Conservation (phyloP, 305 asterid genomes). For the Fraxinus albicans region DNA sequence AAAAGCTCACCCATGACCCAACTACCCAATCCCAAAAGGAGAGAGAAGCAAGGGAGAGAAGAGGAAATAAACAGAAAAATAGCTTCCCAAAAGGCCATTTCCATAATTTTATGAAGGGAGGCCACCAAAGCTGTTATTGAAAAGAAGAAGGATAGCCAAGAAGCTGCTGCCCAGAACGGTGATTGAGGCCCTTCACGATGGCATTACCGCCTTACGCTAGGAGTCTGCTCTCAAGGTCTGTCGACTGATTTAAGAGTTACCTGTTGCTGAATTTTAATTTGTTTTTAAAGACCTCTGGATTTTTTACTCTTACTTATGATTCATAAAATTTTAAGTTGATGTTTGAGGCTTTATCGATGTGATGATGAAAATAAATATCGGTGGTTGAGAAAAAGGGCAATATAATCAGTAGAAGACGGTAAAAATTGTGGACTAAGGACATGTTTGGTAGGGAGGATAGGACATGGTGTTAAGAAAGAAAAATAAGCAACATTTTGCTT, state of each 20-base stretch:
- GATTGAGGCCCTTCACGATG: constrained; percentile 89
- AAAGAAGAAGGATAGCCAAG: constrained; percentile 72
- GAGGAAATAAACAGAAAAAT: constrained; percentile 70
- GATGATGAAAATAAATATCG: neutral
- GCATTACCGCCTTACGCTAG: constrained; percentile 90
- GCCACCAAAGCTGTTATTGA: constrained; percentile 82
- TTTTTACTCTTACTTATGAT: neutral
- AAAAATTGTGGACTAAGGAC: neutral
- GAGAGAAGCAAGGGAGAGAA: constrained; percentile 54
- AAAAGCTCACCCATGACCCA: too few species aligned
- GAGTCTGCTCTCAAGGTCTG: constrained; percentile 88
- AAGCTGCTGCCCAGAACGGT: constrained; percentile 67
- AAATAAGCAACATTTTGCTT: neutral
- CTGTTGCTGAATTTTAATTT: neutral
- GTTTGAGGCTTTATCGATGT: constrained; percentile 2
- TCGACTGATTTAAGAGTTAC: neutral
- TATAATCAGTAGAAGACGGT: neutral
- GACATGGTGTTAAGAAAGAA: neutral
- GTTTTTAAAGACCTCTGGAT: neutral
- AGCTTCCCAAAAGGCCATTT: constrained; percentile 82
- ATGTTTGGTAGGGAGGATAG: neutral
- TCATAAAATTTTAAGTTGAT: neutral
- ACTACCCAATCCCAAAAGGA: constrained; percentile 19
- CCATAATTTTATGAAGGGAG: constrained; percentile 79
- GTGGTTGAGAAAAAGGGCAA: neutral